Base-by-base conservation (phyloP, 139 green algal species). In the Auxenochlorella pyrenoidosa region DNA sequence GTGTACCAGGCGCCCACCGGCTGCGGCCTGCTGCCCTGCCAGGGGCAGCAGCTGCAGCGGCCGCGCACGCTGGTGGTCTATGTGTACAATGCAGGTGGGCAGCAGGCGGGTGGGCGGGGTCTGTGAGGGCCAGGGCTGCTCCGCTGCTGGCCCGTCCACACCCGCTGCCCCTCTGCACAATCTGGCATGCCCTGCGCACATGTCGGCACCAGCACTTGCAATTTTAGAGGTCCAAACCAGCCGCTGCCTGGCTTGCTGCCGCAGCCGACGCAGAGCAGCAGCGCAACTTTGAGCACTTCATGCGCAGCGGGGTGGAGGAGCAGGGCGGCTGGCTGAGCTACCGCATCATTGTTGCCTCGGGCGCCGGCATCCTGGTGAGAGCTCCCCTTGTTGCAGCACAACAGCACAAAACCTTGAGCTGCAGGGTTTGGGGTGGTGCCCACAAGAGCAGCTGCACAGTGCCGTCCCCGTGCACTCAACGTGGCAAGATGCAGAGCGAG, bases 11-110 rank as follows among this genome's bases (percentile, higher is more conserved):
- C n/a, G 6, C 51, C 51, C n/a, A 72, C 58, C 30, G 80, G 80
- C 60, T 85, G 80, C 80, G 80, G 80, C 28, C 40, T 47, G 63
- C 63, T 85, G 60, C 80, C 80, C 30, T 85, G 80, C 40, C 16
- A 28, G 26, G 32, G 21, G 40, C 22, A 75, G 40, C 80, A 41
- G 0, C 38, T 76, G 80, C 60, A 28, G 40, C 59, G 80, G 34
- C 80, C 59, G 10, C 80, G 40, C 88, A 90, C 89, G 43, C 85
- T 92, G 15, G 85, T 92, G 21, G 0, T 92, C 12, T 92, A 92
- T 51, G 86, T 88, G 2, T 92, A 92, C 75, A 70, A 79, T 30
- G 86, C 80, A 85, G 66, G 80, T 85, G 80, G 34, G n/a, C 15
- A 40, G 38, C 36, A 51, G 24, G 68, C 34, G 1, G n/a, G n/a